Evolutionary conservation across 2,329 filamentous ascomycete genomes (phyloP), one percentile per base, ranked within the genome.

Genomic region (Ascosphaera pollenicola): DNA sequence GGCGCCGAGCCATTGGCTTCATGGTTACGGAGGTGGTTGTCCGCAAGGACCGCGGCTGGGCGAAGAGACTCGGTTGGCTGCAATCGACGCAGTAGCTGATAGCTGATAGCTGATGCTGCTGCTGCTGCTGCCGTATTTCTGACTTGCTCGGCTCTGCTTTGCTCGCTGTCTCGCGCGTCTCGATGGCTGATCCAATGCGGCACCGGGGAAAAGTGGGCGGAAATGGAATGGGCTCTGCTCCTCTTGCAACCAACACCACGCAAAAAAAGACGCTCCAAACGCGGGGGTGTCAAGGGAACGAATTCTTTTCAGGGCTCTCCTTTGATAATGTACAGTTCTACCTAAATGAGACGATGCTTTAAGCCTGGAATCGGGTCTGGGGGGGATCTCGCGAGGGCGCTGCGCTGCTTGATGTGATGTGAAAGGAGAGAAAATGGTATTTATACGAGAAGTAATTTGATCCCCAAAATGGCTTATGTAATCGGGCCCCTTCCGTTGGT

Each of bases 21-120:
- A 66, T 70, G n/a, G 66, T 75, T 36, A 66, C 72, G 46, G 87
- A 94, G 62, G 67, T 93, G 37, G 76, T 91, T 44, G 78, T 93
- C 26, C 70, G 85, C 18, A 70, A 77, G 41, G 85, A 78, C 53
- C 68, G 55, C 35, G 47, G 67, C 40, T 91, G 83, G 81, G 76
- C 76, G 45, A 58, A 62, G 17, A 19, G 17, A 2, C 16, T 44
- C 28, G 16, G n/a, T n/a, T n/a, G n/a, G n/a, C n/a, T n/a, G n/a
- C n/a, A n/a, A n/a, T n/a, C n/a, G n/a, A n/a, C n/a, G n/a, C n/a
- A n/a, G n/a, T n/a, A n/a, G n/a, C n/a, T n/a, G n/a, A n/a, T n/a
- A n/a, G n/a, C n/a, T n/a, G n/a, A n/a, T n/a, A n/a, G n/a, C n/a
- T n/a, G n/a, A n/a, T n/a, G n/a, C 21, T 24, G 4, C 21, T 5